Base-by-base conservation (phyloP, 768 basidiomycete species). In the Termitomyces sp. region DNA sequence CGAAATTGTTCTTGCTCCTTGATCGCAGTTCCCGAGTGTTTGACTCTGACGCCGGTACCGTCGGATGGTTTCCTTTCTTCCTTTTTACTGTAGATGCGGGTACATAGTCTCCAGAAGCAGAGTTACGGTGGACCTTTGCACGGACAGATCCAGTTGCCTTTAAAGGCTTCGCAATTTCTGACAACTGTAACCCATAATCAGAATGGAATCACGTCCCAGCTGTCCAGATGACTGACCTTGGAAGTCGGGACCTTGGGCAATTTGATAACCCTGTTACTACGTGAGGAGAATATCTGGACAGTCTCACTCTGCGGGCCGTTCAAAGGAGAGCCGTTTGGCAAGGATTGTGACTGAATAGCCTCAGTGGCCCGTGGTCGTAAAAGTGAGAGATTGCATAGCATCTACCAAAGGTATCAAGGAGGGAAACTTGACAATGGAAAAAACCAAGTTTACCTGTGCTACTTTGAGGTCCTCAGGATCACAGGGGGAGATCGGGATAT, bases 401-500 rank as follows among this genome's bases (percentile, higher is more conserved):
- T 64, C 78, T 79, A 57, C n/a, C 31, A 48, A 31, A 37, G 38
- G 30, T 37, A 45, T 61, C 28, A 50, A 48, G 14, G n/a, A 9
- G 35, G 23, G 28, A 37, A 21, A 30, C 46, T 23, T 19, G 17
- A 40, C 10, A 10, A 40, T 5, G 26, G 1, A 23, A 11, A 51
- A 5, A 19, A 30, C 14, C 11, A 26, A 51, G 30, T 45, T 55
- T 38, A 80, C 87, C 76, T 87, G 78, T 37, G 87, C 87, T 10
- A 80, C 79, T 54, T 71, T 74, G 53, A 86, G 60, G 52, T 86
- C 83, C 45, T 85, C 84, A 0, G 66, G 40, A 58, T 77, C 70
- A 65, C 61, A 57, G 60, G 66, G 61, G 62, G 68, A 33, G 60
- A 63, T 41, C 55, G 63, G 53, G 56, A 66, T 53, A 49, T 68